Evolutionary conservation across 805 yeast species (phyloP).

Genomic region (Candida stauntonica): DNA sequence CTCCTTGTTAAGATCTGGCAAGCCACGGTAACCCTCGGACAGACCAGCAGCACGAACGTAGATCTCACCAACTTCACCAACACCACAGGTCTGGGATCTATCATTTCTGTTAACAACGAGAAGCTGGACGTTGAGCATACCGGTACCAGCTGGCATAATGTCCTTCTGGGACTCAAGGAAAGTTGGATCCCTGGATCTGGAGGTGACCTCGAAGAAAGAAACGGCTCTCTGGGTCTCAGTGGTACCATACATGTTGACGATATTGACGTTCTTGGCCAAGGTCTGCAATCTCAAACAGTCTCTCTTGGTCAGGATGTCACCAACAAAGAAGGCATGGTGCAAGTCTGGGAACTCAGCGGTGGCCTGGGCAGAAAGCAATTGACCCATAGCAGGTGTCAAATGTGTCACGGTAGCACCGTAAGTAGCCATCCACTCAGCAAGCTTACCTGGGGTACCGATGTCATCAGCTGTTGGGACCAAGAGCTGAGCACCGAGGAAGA

Average conservation of each 20-base stretch:
- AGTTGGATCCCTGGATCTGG: constrained; percentile 60
- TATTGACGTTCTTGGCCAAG: constrained; percentile 81
- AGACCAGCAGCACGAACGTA: constrained; percentile 98
- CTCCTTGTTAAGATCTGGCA: constrained; percentile 82
- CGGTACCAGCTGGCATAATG: constrained; percentile 97
- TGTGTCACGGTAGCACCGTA: constrained; percentile 95
- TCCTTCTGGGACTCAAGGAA: constrained; percentile 85
- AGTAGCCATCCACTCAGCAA: constrained; percentile 95
- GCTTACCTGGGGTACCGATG: constrained; percentile 96
- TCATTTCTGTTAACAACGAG: constrained; percentile 91
- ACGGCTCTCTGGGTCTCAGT: constrained; percentile 99
- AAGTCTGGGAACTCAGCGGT: constrained; percentile 75
- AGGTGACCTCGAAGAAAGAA: constrained; percentile 84
- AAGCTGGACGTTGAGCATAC: constrained; percentile 93
- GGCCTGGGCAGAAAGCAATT: constrained; percentile 92
- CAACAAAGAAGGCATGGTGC: constrained; percentile 97
- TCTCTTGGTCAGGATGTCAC: constrained; percentile 94
- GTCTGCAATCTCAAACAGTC: constrained; percentile 93
- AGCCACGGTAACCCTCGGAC: constrained; percentile 92
- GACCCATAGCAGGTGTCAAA: constrained; percentile 99
- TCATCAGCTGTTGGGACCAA: constrained; percentile 95
- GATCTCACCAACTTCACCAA: constrained; percentile 98
- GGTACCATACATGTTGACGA: constrained; percentile 98
- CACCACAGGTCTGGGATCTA: constrained; percentile 88
- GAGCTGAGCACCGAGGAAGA: constrained; percentile 90